phyloP scores from a whole-genome alignment of 176 grass and related monocot species.

The Luzula sylvatica region DNA sequence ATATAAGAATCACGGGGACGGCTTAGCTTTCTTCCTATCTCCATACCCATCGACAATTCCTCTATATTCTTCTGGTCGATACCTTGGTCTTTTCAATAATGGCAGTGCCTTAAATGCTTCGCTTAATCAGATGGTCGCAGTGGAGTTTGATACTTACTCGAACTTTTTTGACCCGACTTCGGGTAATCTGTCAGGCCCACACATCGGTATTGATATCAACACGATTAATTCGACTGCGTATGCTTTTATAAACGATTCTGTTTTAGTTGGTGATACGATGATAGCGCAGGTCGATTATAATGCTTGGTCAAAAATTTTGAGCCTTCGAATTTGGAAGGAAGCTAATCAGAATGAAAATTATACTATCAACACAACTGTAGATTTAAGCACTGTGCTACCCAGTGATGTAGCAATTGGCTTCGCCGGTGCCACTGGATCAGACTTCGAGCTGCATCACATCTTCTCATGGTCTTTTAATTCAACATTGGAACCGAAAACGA shows the following conservation, averaged over 20 bases:
- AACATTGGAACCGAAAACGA: neutral
- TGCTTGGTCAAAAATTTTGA: neutral
- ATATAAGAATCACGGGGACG: neutral
- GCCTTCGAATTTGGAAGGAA: neutral
- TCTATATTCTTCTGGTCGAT: neutral
- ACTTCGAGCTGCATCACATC: conserved; percentile 2
- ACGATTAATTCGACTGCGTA: neutral
- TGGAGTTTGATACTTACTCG: conserved; percentile 22
- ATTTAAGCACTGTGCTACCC: conserved; percentile 2
- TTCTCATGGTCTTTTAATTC: conserved; percentile 22
- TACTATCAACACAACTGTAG: neutral
- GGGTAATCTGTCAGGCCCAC: neutral
- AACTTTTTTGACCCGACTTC: neutral
- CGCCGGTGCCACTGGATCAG: neutral
- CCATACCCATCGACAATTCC: neutral
- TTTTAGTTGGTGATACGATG: neutral
- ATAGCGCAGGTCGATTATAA: conserved; percentile 11
- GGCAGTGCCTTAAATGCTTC: neutral
- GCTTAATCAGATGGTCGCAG: conserved; percentile 5
- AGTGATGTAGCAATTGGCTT: neutral
- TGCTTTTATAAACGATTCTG: neutral
- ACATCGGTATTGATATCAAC: conserved; percentile 25
- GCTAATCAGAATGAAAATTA: neutral
- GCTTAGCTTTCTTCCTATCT: conserved; percentile 21
- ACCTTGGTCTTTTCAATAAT: conserved; percentile 17